A percentile compares a stretch with the other conserved stretches of the same genome.
Conservation (phyloP, 257 asterid species). For the Salvia rosmarinus region DNA sequence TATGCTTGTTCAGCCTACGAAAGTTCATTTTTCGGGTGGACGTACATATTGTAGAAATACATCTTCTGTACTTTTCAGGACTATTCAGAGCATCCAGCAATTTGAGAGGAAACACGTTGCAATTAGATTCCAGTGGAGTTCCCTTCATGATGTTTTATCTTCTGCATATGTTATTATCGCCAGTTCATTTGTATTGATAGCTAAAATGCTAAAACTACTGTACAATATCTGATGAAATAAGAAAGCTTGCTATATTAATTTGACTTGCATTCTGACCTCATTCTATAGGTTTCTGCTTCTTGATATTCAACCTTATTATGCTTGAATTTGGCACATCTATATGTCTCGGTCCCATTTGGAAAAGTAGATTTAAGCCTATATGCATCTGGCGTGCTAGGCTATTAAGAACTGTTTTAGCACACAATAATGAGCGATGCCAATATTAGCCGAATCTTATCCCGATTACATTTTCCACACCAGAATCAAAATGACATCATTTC, state of each 20-base stretch:
- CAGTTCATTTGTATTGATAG: neutral
- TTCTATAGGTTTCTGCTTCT: neutral
- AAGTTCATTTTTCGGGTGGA: slow-evolving; percentile 20
- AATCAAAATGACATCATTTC: no score
- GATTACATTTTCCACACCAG: no score
- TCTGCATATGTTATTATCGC: neutral
- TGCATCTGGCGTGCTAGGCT: no score
- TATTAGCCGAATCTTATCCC: no score
- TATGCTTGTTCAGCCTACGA: slow-evolving; percentile 22
- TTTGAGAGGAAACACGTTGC: slow-evolving; percentile 9
- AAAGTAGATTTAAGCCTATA: no score
- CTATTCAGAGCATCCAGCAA: slow-evolving; percentile 1
- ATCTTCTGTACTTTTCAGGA: slow-evolving; percentile 13
- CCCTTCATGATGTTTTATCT: neutral
- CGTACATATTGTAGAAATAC: slow-evolving; percentile 23
- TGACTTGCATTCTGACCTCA: no score
- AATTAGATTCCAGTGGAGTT: neutral
- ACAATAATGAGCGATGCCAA: no score
- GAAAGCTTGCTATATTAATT: neutral
- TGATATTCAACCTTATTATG: neutral
- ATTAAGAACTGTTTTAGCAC: no score
- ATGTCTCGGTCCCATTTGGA: no score
- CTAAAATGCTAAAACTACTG: slow-evolving; percentile 9
- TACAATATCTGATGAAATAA: neutral
- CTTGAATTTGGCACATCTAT: neutral